Evolutionary conservation across 331 rosid genomes (phyloP).

Genomic region (Quercus phellos): DNA sequence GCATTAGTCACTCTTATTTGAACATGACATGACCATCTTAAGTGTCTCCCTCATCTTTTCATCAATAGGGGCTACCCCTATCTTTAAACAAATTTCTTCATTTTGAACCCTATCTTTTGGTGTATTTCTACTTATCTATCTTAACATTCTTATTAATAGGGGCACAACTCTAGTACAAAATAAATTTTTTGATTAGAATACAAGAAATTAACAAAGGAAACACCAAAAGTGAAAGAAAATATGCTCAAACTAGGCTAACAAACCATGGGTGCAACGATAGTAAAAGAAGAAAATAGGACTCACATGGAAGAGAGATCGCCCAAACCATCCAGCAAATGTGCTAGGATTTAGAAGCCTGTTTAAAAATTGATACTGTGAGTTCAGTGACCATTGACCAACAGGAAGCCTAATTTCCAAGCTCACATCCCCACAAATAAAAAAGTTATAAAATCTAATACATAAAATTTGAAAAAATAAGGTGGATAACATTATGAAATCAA

Average conservation of each 20-base stretch:
- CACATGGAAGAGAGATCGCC: conserved; percentile 87
- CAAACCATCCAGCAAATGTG: conserved; percentile 97
- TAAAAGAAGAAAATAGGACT: conserved; percentile 29
- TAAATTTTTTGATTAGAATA: background rate
- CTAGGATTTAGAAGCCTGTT: conserved; percentile 91
- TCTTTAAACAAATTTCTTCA: too few relatives aligned
- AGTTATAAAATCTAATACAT: background rate
- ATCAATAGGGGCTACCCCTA: too few relatives aligned
- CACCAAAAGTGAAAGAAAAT: background rate
- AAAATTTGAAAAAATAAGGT: background rate
- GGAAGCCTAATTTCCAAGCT: background rate
- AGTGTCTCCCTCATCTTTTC: too few relatives aligned
- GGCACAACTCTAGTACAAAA: background rate
- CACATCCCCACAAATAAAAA: background rate
- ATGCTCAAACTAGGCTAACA: background rate
- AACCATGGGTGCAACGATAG: background rate
- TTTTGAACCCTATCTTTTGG: too few relatives aligned
- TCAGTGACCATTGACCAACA: background rate
- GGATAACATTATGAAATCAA: conserved; percentile 17
- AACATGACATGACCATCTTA: too few relatives aligned
- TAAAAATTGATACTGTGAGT: conserved; percentile 18
- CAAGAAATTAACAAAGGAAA: background rate
- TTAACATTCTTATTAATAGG: background rate
- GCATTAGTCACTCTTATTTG: too few relatives aligned
- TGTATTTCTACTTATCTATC: too few relatives aligned